Base-by-base conservation (phyloP, 2,329 filamentous ascomycete species). In the Graphilbum fragrans region DNA sequence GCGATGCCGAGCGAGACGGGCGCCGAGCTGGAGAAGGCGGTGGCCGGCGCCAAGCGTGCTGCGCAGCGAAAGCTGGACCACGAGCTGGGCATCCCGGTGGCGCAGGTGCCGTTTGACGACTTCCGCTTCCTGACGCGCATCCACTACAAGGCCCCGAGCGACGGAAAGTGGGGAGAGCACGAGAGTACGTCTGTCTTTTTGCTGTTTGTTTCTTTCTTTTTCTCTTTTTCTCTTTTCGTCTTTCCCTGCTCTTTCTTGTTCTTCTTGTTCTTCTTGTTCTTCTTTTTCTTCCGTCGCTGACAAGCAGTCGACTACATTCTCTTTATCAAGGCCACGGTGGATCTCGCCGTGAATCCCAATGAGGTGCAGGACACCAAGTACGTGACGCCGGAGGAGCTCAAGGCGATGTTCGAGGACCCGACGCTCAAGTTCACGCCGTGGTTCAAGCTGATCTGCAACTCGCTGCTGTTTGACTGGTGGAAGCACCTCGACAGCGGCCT, bases 391-490 rank as follows among this genome's bases (percentile, higher is more conserved):
- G 80, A 87, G 20, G 80, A 87, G 53, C 70, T 98, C 50, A 92
- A 86, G 70, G 59, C 72, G 52, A 85, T 90, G 72, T 95, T 98
- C 61, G 67, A 80, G 54, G 82, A 95, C 56, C 77, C 82, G 4
- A 70, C 65, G 41, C 70, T 94, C 53, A 83, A 81, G 54, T 96
- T 96, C 62, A 98, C 92, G 1, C 92, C 92, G 1, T 98, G 92
- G 92, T 98, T 98, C 71, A 94, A 94, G 72, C 80, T 98, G 52
- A 96, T 98, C 57, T 98, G 92, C 72, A 74, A 96, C 61, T 87
- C 86, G 38, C 88, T 96, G 85, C 75, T 98, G 34, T 98, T 94
- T 55, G 82, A 95, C 62, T 98, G 92, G 92, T 98, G 92, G 92
- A 70, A 80, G 56, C 79, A 84, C 63, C 74, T 96, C 43, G 81